Percentiles rank a stretch among this genome's conserved stretches.
These are phyloP conservation scores for Aspergillus neoniger DNA, from an alignment of 2,329 filamentous ascomycete species.

Conservation along the genomic window DNA sequence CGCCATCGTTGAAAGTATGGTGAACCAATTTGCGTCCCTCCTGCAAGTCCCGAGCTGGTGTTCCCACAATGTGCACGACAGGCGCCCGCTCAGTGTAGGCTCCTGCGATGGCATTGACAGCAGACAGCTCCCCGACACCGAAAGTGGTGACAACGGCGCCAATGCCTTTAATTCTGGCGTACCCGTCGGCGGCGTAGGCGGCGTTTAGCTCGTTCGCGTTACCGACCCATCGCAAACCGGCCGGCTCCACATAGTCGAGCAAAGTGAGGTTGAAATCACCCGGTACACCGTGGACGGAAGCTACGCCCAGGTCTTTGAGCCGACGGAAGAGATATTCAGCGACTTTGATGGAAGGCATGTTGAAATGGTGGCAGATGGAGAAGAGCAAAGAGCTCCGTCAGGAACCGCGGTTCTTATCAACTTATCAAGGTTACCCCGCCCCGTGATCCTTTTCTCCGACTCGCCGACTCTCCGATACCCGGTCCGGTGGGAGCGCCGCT, in stretches of 20 bases:
- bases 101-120: constrained; percentile 72
- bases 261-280: constrained; percentile 71
- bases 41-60: constrained; percentile 49
- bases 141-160: constrained; percentile 38
- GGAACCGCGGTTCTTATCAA: not conserved
- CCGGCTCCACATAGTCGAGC: constrained; percentile 65
- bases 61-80: constrained; percentile 63
- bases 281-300: constrained; percentile 68
- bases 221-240: constrained; percentile 63
- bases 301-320: constrained; percentile 64
- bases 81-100: constrained; percentile 73
- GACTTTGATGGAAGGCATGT: not conserved
- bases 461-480: no score
- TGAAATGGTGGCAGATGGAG: not conserved
- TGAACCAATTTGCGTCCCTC: constrained; percentile 54
- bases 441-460: no score
- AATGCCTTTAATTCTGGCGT: constrained; percentile 31
- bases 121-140: constrained; percentile 68
- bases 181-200: constrained; percentile 48
- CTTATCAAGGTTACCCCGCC: not conserved
- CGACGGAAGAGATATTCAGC: constrained; percentile 63
- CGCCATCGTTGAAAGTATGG: constrained; percentile 59
- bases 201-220: constrained; percentile 75
- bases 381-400: not conserved
- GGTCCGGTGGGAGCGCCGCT: no score